Percentiles rank a stretch among this genome's conserved stretches.
Conservation (phyloP, 2,329 filamentous ascomycete genomes). For the Ophiognomonia clavigignenti-juglandacearum region DNA sequence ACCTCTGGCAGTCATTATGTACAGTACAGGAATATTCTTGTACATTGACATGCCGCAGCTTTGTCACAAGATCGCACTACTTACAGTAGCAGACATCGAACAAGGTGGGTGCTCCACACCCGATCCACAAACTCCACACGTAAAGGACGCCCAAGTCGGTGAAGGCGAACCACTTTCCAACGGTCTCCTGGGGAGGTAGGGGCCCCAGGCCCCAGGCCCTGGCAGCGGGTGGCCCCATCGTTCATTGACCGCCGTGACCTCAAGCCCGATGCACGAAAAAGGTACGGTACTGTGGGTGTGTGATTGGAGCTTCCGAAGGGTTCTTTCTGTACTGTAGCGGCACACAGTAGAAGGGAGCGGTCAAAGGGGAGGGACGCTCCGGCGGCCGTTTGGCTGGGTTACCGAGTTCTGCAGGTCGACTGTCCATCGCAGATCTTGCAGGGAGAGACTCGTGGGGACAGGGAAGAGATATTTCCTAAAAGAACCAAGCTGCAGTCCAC, state of each 20-base stretch:
- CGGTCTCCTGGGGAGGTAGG: not conserved
- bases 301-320: too few species aligned
- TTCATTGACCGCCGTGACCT: constrained; percentile 15
- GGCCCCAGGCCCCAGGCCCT: too few species aligned
- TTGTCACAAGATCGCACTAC: too few species aligned
- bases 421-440: constrained; percentile 5
- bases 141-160: constrained; percentile 14
- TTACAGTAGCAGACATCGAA: too few species aligned
- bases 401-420: too few species aligned
- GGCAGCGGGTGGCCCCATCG: constrained; percentile 9
- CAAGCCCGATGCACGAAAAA: too few species aligned
- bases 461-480: not conserved
- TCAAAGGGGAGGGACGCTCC: constrained; percentile 1
- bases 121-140: too few species aligned
- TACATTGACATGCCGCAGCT: constrained; percentile 2
- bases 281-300: too few species aligned
- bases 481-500: constrained; percentile 2
- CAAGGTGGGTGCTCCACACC: too few species aligned
- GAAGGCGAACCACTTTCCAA: constrained; percentile 7
- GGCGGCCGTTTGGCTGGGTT: too few species aligned
- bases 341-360: constrained; percentile 5
- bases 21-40: constrained; percentile 1
- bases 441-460: constrained; percentile 1
- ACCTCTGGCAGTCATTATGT: too few species aligned
- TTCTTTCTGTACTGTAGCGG: not conserved